Evolutionary conservation across 306 rosid species (phyloP).

Genomic region (Prunus salicina): DNA sequence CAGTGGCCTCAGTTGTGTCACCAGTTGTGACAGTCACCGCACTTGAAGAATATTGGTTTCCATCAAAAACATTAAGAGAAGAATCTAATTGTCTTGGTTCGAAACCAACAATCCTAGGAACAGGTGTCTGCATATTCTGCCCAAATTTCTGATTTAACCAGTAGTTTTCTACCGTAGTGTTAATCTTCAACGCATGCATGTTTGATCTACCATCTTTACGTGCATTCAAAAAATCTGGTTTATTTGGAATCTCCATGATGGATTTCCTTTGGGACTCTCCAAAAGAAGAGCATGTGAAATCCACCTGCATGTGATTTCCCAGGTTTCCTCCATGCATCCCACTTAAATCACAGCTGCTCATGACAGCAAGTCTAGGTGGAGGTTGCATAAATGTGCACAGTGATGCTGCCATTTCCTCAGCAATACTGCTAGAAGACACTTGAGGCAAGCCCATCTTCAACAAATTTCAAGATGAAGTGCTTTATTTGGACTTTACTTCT

Average conservation of each 20-base stretch:
- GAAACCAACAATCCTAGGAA: constrained; percentile 64
- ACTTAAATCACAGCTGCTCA: constrained; percentile 53
- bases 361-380: constrained; percentile 33
- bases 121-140: constrained; percentile 37
- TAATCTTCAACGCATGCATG: constrained; percentile 41
- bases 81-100: constrained; percentile 40
- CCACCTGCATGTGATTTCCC: constrained; percentile 35
- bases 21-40: constrained; percentile 20
- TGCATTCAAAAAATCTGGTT: constrained; percentile 29
- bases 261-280: constrained; percentile 39
- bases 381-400: constrained; percentile 48
- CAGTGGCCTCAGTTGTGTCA: constrained; percentile 32
- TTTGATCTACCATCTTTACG: constrained; percentile 35
- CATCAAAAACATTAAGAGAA: constrained; percentile 31
- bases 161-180: constrained; percentile 34
- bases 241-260: constrained; percentile 37
- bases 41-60: constrained; percentile 34
- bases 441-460: constrained; percentile 72
- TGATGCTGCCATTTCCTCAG: constrained; percentile 62
- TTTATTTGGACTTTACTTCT: constrained; percentile 16
- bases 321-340: constrained; percentile 45
- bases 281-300: constrained; percentile 32
- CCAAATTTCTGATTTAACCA: constrained; percentile 38
- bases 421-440: constrained; percentile 45
- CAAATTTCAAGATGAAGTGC: constrained; percentile 16